Conservation (phyloP, 2,329 filamentous ascomycete species). For the Eurotiales sp. region DNA sequence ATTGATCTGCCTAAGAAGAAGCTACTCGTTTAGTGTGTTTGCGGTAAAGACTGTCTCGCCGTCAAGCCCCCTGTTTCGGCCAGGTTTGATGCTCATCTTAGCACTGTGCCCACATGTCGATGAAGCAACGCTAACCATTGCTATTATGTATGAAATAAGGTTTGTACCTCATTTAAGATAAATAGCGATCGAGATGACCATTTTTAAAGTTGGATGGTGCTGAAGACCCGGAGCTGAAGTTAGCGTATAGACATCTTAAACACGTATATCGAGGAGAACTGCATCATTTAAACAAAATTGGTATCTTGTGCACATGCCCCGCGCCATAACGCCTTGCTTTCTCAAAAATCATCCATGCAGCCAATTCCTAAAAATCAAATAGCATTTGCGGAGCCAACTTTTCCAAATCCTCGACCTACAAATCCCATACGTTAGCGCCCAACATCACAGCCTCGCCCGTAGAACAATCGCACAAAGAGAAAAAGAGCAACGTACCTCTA, state of each 20-base stretch:
- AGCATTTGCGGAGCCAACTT: conserved; percentile 80
- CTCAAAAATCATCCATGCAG: neutral
- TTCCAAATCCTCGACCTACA: conserved; percentile 80
- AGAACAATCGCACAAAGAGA: neutral
- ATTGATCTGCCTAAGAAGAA: no score
- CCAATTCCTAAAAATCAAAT: conserved; percentile 65
- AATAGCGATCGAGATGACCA: no score
- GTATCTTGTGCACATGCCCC: no score
- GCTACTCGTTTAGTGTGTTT: neutral
- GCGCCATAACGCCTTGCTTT: conserved; percentile 6
- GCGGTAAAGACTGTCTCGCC: neutral
- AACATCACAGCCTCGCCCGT: neutral
- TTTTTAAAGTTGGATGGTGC: no score
- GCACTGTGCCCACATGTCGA: no score
- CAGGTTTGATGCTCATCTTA: conserved; percentile 8
- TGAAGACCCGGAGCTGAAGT: neutral
- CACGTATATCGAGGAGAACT: neutral
- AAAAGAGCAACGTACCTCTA: conserved; percentile 59
- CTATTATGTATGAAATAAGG: no score
- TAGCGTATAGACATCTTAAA: neutral
- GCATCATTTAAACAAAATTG: neutral
- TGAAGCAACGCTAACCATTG: no score
- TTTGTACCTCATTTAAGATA: no score
- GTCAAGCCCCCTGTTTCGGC: conserved; percentile 1
- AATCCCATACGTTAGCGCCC: neutral